These are phyloP conservation scores for Xylaria sp. DNA, from an alignment of 2,329 filamentous ascomycete species.

Conservation along the genomic window DNA sequence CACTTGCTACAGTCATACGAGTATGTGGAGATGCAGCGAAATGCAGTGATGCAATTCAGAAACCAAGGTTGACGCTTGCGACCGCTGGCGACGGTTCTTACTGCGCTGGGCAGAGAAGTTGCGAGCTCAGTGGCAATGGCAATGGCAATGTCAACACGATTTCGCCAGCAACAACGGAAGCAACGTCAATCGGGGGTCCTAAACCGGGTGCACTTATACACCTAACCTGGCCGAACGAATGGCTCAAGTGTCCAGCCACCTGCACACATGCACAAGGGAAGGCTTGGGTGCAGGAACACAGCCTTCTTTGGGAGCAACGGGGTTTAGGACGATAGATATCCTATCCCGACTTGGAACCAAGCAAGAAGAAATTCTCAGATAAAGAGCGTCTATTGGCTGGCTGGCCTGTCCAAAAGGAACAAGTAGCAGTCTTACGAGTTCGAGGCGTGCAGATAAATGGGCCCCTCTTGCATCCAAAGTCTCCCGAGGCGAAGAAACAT, in stretches of 20 bases:
- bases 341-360: slow-evolving; percentile 19
- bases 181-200: slow-evolving; percentile 8
- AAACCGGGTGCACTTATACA: slow-evolving; percentile 9
- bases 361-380: slow-evolving; percentile 23
- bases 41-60: slow-evolving; percentile 22
- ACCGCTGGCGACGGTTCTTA: slow-evolving; percentile 13
- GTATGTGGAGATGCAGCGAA: slow-evolving; percentile 29
- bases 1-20: slow-evolving; percentile 39
- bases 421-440: slow-evolving; percentile 25
- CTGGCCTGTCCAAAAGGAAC: slow-evolving; percentile 13
- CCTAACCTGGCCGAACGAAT: not conserved
- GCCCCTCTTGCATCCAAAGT: slow-evolving; percentile 18
- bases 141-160: slow-evolving; percentile 16
- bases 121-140: not conserved
- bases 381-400: slow-evolving; percentile 28
- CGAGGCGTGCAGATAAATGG: slow-evolving; percentile 25
- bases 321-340: slow-evolving; percentile 12
- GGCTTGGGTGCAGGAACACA: slow-evolving; percentile 33
- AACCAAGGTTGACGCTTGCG: slow-evolving; percentile 6
- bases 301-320: slow-evolving; percentile 33
- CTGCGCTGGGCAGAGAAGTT: slow-evolving; percentile 11
- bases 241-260: slow-evolving; percentile 30
- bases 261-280: slow-evolving; percentile 37
- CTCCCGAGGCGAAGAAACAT: slow-evolving; percentile 12
- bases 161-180: slow-evolving; percentile 2